Base-by-base conservation (phyloP, 129 eudicot genomes). In the Oenanthe sinensis region DNA sequence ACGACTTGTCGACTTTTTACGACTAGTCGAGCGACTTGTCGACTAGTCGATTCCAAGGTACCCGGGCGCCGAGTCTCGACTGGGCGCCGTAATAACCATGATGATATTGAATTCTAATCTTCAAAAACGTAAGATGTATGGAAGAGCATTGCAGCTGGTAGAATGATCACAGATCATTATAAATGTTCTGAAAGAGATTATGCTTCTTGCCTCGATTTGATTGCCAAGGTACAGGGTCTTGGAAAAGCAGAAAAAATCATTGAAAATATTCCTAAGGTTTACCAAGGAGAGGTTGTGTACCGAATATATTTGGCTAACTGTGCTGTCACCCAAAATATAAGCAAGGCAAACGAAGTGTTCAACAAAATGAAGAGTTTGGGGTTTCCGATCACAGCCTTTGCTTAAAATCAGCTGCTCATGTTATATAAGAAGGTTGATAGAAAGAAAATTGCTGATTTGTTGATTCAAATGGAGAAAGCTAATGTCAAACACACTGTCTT, bases 161-260 rank as follows among this genome's bases (percentile, higher is more conserved):
- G 94, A 95, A 77, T 92, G 96, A 92, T 42, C 87, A 79, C 88
- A 74, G 86, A 86, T 69, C 82, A 63, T 4, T 1, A 83, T 65
- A 89, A 88, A 8, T 85, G 88, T 67, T 12, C 15, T 10, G 94
- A 88, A 81, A 81, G 81, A 62, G 88, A 90, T 48, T 88, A 91
- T 87, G 90, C 92, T 75, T 78, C 92, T 74, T 90, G 85, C 72
- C 55, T 91, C n/a, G 97, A 95, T 86, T 80, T 95, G 79, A 87
- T 95, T 82, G 89, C 91, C 77, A 95, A 95, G 86, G 86, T 85
- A 40, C 89, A 80, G 9, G 91, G 98, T 70, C 78, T 90, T 36
- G 77, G 79, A 7, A 84, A 87, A 77, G 98, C 94, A 15, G 97
- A 95, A 84, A 78, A 55, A 20, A 87, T 87, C 77, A 63, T 91